Percentiles rank a stretch among this genome's conserved stretches.
phyloP scores from a whole-genome alignment of 1,284 basidiomycete genomes.

The Ustilago lituana region DNA sequence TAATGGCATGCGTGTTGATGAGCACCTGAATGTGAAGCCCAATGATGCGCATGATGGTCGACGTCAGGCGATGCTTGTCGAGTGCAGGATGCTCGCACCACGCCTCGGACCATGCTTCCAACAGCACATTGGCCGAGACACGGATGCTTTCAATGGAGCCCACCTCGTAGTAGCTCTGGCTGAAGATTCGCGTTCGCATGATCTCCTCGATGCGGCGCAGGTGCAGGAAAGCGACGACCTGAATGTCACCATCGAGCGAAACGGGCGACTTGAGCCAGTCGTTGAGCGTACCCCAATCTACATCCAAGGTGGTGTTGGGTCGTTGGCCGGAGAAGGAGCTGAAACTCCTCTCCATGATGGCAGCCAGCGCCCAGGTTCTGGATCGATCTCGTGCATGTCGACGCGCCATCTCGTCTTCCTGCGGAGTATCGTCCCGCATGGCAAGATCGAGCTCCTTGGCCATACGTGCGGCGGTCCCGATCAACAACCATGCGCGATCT shows the following conservation, averaged over 20 bases:
- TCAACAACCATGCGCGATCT: conserved; percentile 45
- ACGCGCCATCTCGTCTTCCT: conserved; percentile 33
- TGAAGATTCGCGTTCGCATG: conserved; percentile 47
- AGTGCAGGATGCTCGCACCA: conserved; percentile 49
- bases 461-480: conserved; percentile 48
- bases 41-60: conserved; percentile 47
- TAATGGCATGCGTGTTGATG: conserved; percentile 48
- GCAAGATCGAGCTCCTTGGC: conserved; percentile 44
- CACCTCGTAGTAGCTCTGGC: conserved; percentile 50
- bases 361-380: conserved; percentile 43
- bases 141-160: conserved; percentile 50
- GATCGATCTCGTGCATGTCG: conserved; percentile 46
- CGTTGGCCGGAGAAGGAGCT: conserved; percentile 46
- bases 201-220: conserved; percentile 47
- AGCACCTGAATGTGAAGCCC: conserved; percentile 47
- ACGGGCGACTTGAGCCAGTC: conserved; percentile 49
- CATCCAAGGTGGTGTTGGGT: conserved; percentile 46
- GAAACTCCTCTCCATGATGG: conserved; percentile 51
- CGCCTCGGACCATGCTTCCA: conserved; percentile 44
- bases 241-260: conserved; percentile 38
- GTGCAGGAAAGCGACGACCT: conserved; percentile 42
- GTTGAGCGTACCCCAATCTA: conserved; percentile 46
- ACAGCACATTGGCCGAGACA: conserved; percentile 40
- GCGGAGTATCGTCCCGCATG: conserved; percentile 38
- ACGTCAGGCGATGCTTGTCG: conserved; percentile 32